A percentile compares a stretch with the other conserved stretches of the same genome.
Evolutionary conservation across 495 filamentous ascomycete species (phyloP).

Genomic region (Penicillium maclennaniae): DNA sequence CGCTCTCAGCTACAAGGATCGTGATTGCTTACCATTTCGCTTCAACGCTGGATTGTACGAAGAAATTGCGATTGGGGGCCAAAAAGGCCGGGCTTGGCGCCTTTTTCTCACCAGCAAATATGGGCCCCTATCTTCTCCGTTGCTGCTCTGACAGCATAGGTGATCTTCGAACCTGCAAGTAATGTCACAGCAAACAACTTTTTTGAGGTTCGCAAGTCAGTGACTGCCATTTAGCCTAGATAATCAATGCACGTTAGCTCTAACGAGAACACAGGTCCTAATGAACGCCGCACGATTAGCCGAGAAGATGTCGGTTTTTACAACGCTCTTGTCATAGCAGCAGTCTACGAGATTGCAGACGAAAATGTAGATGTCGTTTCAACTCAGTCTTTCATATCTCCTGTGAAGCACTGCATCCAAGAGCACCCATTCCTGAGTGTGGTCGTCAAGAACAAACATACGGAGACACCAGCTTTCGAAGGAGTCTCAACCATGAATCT

Average conservation of each 20-base stretch:
- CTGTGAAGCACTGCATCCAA: slow-evolving; percentile 16
- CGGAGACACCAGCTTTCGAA: slow-evolving; percentile 19
- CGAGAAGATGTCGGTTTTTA: slow-evolving; percentile 25
- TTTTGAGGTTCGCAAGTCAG: background rate
- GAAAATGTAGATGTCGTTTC: slow-evolving; percentile 7
- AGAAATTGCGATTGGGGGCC: background rate
- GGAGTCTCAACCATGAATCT: slow-evolving; percentile 8
- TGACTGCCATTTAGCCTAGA: background rate
- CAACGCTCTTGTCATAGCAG: slow-evolving; percentile 21
- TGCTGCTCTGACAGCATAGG: background rate
- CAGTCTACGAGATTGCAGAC: slow-evolving; percentile 18
- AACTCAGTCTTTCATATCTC: slow-evolving; percentile 9
- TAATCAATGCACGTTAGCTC: background rate
- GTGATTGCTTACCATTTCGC: background rate
- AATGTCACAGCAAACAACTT: background rate
- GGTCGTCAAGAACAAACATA: slow-evolving; percentile 19
- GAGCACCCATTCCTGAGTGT: slow-evolving; percentile 17
- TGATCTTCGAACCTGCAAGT: background rate
- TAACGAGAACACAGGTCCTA: slow-evolving; percentile 18
- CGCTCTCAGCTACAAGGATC: background rate
- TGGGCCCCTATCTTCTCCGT: background rate
- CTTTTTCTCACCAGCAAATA: background rate
- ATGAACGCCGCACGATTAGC: slow-evolving; percentile 26
- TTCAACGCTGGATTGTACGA: background rate
- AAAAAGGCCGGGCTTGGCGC: background rate